Percentiles rank a stretch among this genome's conserved stretches.
Evolutionary conservation across 2,329 filamentous ascomycete genomes (phyloP).

Genomic region (Ceratocystis colombiana): DNA sequence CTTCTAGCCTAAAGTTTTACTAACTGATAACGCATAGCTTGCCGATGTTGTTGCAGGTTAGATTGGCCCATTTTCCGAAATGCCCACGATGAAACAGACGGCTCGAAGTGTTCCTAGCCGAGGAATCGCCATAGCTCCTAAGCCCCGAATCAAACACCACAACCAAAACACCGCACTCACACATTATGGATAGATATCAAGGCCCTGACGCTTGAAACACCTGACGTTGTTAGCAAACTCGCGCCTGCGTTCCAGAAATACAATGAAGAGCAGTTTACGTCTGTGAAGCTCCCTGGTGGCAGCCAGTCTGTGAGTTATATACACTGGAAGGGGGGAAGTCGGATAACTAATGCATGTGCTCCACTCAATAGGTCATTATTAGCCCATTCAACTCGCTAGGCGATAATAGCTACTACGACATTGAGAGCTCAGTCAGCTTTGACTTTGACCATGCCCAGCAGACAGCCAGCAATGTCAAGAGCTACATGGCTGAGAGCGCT

Average conservation of each 20-base stretch:
- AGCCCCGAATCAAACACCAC: no score
- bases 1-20: background rate
- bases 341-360: background rate
- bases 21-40: conserved; percentile 23
- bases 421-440: conserved; percentile 79
- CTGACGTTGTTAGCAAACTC: conserved; percentile 59
- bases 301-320: conserved; percentile 45
- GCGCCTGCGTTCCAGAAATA: conserved; percentile 82
- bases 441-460: conserved; percentile 72
- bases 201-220: conserved; percentile 61
- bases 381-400: conserved; percentile 78
- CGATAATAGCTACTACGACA: conserved; percentile 77
- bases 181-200: conserved; percentile 63
- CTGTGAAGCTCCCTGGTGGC: conserved; percentile 78
- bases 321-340: background rate
- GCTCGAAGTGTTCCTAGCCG: background rate
- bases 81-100: background rate
- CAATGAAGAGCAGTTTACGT: conserved; percentile 88
- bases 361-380: conserved; percentile 55
- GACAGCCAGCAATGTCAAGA: conserved; percentile 76
- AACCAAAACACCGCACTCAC: conserved; percentile 13
- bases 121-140: background rate
- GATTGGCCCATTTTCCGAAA: conserved; percentile 13
- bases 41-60: conserved; percentile 25
- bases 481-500: conserved; percentile 63